Conservation (phyloP, 2,329 filamentous ascomycete genomes). For the Hypoxylon sp. region DNA sequence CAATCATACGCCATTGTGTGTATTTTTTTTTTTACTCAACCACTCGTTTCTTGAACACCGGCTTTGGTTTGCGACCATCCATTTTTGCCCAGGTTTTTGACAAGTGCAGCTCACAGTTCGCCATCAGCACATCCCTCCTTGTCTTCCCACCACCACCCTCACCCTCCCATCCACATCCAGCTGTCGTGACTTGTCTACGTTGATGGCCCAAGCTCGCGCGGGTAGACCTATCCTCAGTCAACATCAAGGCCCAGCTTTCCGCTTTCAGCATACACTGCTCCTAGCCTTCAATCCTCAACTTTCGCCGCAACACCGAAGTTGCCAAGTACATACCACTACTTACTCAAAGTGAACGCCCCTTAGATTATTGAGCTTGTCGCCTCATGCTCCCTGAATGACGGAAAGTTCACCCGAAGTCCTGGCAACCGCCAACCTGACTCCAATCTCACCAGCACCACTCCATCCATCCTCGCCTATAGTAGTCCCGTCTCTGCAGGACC, state of each 20-base stretch:
- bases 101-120: not conserved
- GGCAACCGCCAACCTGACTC: slow-evolving; percentile 66
- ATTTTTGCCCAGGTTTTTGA: not conserved
- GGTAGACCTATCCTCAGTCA: not conserved
- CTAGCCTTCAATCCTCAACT: not conserved
- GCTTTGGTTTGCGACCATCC: not conserved
- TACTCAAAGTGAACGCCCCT: slow-evolving; percentile 5
- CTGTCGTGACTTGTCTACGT: slow-evolving; percentile 13
- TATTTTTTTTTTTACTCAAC: not conserved
- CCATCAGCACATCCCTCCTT: not conserved
- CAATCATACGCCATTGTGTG: not conserved
- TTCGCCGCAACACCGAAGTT: slow-evolving; percentile 1
- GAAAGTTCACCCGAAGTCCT: slow-evolving; percentile 61
- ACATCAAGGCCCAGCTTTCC: not conserved
- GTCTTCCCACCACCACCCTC: not conserved
- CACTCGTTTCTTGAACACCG: not conserved
- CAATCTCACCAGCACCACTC: slow-evolving; percentile 63
- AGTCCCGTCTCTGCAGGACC: slow-evolving; percentile 65
- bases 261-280: not conserved
- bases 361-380: slow-evolving; percentile 10
- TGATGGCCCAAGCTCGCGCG: slow-evolving; percentile 6
- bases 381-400: slow-evolving; percentile 57
- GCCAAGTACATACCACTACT: not conserved
- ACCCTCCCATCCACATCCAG: not conserved
- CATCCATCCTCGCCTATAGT: slow-evolving; percentile 61